phyloP scores from a whole-genome alignment of 2,329 filamentous ascomycete genomes.

The Fusarium keratoplasticum region DNA sequence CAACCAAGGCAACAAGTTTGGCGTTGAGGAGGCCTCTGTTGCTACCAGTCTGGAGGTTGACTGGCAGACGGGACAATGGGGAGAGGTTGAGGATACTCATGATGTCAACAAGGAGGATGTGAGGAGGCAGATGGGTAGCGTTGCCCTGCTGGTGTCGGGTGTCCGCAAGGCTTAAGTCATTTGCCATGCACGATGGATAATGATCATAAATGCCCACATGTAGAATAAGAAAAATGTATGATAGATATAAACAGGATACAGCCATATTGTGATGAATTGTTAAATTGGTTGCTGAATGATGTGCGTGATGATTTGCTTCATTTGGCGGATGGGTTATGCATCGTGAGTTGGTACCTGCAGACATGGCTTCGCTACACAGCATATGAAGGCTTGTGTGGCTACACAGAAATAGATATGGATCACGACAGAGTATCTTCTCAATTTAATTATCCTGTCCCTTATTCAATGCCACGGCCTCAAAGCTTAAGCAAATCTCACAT shows the following conservation, averaged over 20 bases:
- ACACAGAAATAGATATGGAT: neutral
- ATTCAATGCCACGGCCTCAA: neutral
- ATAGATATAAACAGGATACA: constrained; percentile 11
- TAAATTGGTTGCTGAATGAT: neutral
- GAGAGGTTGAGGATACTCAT: constrained; percentile 97
- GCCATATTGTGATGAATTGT: neutral
- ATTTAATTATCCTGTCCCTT: neutral
- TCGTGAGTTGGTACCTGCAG: neutral
- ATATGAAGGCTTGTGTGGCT: neutral
- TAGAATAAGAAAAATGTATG: constrained; percentile 35
- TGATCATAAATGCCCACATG: constrained; percentile 7
- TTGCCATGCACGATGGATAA: neutral
- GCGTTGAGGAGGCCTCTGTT: constrained; percentile 83
- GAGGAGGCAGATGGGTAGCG: constrained; percentile 87
- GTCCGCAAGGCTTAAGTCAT: constrained; percentile 47
- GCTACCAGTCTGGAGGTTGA: constrained; percentile 85
- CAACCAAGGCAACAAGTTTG: constrained; percentile 64
- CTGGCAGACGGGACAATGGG: constrained; percentile 93
- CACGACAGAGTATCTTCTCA: neutral
- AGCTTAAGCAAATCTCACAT: neutral
- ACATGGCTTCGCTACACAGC: neutral
- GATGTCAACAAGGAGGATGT: constrained; percentile 95
- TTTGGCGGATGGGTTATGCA: neutral
- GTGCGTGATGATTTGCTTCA: neutral
- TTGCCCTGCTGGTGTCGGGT: constrained; percentile 82